Percentiles rank a stretch among this genome's conserved stretches.
Evolutionary conservation across 2,329 filamentous ascomycete species (phyloP).

Genomic region (Colletotrichum sp.): DNA sequence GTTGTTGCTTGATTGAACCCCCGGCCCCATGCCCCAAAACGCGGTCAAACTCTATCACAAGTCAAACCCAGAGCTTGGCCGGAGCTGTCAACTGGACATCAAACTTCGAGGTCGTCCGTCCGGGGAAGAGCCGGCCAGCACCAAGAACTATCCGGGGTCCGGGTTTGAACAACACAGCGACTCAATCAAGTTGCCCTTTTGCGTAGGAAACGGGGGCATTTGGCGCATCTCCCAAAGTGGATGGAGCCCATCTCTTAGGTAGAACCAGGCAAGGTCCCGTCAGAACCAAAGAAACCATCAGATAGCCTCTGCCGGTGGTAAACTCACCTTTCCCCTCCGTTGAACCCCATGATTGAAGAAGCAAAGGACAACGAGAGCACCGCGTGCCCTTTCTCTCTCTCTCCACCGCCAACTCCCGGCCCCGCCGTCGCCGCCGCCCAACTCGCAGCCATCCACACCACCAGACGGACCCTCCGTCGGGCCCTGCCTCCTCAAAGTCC

Average conservation of each 20-base stretch:
- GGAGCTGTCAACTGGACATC: conserved; percentile 1
- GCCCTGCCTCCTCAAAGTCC: not conserved
- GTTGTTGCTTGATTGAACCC: not conserved
- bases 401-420: not conserved
- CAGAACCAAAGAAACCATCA: not conserved
- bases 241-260: not conserved
- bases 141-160: not conserved
- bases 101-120: not conserved
- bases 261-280: not conserved
- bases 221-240: not conserved
- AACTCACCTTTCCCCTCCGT: not conserved
- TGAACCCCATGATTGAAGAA: not conserved
- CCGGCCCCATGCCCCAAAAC: not conserved
- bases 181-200: not conserved
- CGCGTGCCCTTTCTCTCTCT: not conserved
- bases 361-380: not conserved
- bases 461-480: not conserved
- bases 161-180: not conserved
- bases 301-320: not conserved
- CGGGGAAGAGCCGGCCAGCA: not conserved
- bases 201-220: not conserved
- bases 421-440: not conserved
- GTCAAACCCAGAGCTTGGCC: not conserved
- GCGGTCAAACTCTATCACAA: not conserved
- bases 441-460: not conserved